phyloP scores from a whole-genome alignment of 805 yeast species.

The Priceomyces carsonii region DNA sequence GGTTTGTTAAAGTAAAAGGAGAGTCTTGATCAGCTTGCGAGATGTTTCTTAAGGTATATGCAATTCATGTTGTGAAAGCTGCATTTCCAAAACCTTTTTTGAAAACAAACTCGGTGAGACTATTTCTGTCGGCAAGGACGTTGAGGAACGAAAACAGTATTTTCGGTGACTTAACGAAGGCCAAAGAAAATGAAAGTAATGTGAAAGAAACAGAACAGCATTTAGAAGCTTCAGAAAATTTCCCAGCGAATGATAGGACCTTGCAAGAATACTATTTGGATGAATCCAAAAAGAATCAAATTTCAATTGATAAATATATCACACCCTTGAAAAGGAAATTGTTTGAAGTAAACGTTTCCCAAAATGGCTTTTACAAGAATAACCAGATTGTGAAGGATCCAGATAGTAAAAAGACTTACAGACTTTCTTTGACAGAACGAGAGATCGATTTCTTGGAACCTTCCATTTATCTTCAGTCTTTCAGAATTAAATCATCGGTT shows the following conservation, averaged over 20 bases:
- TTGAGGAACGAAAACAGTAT: slow-evolving; percentile 16
- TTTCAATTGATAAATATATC: slow-evolving; percentile 53
- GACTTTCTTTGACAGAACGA: slow-evolving; percentile 54
- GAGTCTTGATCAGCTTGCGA: no score
- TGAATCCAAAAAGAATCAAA: slow-evolving; percentile 45
- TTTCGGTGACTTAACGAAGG: slow-evolving; percentile 35
- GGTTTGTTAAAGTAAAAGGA: no score
- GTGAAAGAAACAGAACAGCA: slow-evolving; percentile 6
- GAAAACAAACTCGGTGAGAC: slow-evolving; percentile 10
- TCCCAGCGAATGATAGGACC: slow-evolving; percentile 31
- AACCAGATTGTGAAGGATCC: slow-evolving; percentile 46
- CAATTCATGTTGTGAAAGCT: no score
- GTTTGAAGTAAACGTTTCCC: slow-evolving; percentile 58
- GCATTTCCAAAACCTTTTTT: no score
- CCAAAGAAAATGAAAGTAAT: slow-evolving; percentile 10
- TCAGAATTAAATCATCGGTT: slow-evolving; percentile 81
- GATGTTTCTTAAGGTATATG: no score
- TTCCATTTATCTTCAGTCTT: slow-evolving; percentile 76
- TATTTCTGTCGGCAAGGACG: slow-evolving; percentile 12
- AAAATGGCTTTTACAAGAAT: slow-evolving; percentile 71
- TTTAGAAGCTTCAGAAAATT: slow-evolving; percentile 15
- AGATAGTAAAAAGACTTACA: slow-evolving; percentile 49
- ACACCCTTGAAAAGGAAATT: slow-evolving; percentile 71
- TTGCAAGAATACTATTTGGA: slow-evolving; percentile 53
- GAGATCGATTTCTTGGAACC: slow-evolving; percentile 87